Evolutionary conservation across 768 basidiomycete species (phyloP), one percentile per base, ranked within the genome.

Genomic region (Tylopilus rubrobrunneus): DNA sequence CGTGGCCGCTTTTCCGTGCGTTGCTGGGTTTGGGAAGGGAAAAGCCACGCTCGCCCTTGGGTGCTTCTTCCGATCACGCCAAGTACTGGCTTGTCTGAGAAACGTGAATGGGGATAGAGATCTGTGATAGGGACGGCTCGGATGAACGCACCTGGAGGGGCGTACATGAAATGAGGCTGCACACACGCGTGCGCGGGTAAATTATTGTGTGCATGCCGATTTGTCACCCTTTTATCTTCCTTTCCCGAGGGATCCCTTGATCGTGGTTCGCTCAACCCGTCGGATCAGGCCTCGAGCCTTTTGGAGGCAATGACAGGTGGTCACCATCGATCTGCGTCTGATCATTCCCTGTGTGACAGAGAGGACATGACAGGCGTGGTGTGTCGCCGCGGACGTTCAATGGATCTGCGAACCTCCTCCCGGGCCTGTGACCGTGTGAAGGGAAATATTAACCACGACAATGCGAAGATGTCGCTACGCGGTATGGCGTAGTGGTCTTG

Each of bases 1-100:
- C 63, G 56, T 62, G 33, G 48, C 66, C 66, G 66, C 52, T 59
- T 55, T 61, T 51, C 62, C 59, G 62, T 49, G 23, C 14, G 31
- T 56, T 51, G 48, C 34, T 55, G 42, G 36, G 43, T 49, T 45
- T 45, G 31, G 53, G 43, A 56, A 41, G 8, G 29, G 7, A 31
- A 31, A 31, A 31, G 31, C 47, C 40, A 17, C 40, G 49, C 15
- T 36, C 48, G 5, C n/a, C 43, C 47, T 23, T 39, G 7, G 31
- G 4, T 17, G 45, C 41, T 53, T 49, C 49, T 17, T 56, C 50
- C 55, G 58, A 63, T 66, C 64, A 56, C 23, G 43, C 53, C 49
- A 51, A 25, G 25, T 25, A 19, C 28, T 28, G 43, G 45, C 52
- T 45, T 36, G 52, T 53, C 49, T 53, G 55, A 52, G 62, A 47